Percentiles rank a stretch among this genome's conserved stretches.
phyloP scores from a whole-genome alignment of 2,329 filamentous ascomycete species.

The Pseudogymnoascus destructans region DNA sequence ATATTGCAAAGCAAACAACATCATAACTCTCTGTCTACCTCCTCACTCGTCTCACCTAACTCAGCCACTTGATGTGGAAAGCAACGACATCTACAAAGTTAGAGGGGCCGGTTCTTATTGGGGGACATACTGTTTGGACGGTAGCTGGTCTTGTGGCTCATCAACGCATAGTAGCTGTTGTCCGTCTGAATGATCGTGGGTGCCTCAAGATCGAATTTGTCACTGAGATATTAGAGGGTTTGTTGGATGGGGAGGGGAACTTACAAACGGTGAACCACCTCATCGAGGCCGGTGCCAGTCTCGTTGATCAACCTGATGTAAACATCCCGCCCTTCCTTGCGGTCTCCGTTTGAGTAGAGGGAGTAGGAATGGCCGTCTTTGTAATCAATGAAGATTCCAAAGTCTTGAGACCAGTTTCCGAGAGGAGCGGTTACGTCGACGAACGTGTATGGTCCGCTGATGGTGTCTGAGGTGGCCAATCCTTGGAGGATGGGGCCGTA shows the following conservation, averaged over 20 bases:
- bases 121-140: slow-evolving; percentile 37
- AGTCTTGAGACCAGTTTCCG: slow-evolving; percentile 51
- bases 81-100: slow-evolving; percentile 35
- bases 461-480: slow-evolving; percentile 38
- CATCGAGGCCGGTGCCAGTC: slow-evolving; percentile 37
- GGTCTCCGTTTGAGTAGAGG: slow-evolving; percentile 47
- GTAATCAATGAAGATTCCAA: slow-evolving; percentile 46
- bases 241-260: not conserved
- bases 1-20: no score
- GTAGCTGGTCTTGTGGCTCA: slow-evolving; percentile 52
- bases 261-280: slow-evolving; percentile 38
- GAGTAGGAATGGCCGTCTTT: slow-evolving; percentile 43
- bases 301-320: slow-evolving; percentile 43
- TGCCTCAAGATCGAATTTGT: slow-evolving; percentile 47
- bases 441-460: slow-evolving; percentile 27
- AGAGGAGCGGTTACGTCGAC: slow-evolving; percentile 40
- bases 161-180: slow-evolving; percentile 44
- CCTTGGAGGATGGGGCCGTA: slow-evolving; percentile 45
- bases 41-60: no score
- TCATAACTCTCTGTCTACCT: no score
- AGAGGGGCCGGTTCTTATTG: not conserved
- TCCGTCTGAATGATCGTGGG: slow-evolving; percentile 48
- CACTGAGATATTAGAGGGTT: slow-evolving; percentile 11
- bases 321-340: slow-evolving; percentile 40
- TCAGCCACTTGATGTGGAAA: no score